phyloP scores from a whole-genome alignment of 345 rosid species.

The Eucalyptus leucophloia region DNA sequence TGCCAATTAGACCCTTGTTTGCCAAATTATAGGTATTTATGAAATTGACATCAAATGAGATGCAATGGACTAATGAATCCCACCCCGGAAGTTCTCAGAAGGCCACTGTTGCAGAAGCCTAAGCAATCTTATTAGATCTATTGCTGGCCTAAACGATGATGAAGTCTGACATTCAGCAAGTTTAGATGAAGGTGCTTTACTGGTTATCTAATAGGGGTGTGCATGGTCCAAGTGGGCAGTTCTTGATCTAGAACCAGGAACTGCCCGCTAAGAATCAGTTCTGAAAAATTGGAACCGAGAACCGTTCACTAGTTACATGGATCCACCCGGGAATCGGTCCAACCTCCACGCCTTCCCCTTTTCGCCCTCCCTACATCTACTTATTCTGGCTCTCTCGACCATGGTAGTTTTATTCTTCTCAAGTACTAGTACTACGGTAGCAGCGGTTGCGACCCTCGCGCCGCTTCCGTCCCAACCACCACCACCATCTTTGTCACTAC shows the following conservation, averaged over 20 bases:
- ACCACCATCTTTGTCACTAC: too few species aligned
- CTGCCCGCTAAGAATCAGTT: fast-evolving
- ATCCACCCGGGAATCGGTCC: fast-evolving
- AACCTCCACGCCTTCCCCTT: too few species aligned
- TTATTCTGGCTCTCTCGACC: too few species aligned
- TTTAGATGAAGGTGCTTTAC: not conserved
- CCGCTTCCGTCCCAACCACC: too few species aligned
- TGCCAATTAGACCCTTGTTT: not conserved
- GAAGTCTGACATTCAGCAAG: not conserved
- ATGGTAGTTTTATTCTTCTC: too few species aligned
- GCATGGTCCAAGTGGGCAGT: fast-evolving
- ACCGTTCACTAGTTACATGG: too few species aligned
- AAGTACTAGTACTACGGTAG: too few species aligned
- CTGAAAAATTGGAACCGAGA: fast-evolving
- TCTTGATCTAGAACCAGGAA: fast-evolving
- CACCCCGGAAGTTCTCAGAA: not conserved
- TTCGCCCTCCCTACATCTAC: too few species aligned
- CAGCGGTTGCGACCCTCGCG: fast-evolving
- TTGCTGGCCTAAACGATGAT: not conserved
- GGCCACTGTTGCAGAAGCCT: not conserved
- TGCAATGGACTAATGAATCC: not conserved
- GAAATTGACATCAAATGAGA: not conserved
- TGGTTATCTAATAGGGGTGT: not conserved
- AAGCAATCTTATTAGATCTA: not conserved
- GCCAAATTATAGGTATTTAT: not conserved